phyloP scores from a whole-genome alignment of 2,329 filamentous ascomycete genomes.

The Apiospora arundinis region DNA sequence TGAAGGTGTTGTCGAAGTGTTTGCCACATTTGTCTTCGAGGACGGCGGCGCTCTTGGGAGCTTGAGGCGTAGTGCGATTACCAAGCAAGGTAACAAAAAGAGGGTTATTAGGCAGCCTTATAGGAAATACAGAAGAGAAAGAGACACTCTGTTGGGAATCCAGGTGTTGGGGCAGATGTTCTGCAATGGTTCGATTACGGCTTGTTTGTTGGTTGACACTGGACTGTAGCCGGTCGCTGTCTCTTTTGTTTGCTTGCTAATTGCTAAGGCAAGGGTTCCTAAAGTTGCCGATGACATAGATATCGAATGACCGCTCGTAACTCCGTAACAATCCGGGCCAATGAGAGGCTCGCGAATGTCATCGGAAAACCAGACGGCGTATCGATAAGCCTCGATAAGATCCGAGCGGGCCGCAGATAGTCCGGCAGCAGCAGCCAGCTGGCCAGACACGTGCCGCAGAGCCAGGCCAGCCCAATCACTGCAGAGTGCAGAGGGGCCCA shows the following conservation, averaged over 20 bases:
- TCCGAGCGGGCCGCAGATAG: neutral
- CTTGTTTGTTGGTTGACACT: conserved; percentile 17
- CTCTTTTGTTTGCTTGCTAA: conserved; percentile 15
- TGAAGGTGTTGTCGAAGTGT: neutral
- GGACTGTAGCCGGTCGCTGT: neutral
- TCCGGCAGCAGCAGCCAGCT: neutral
- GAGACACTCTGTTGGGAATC: conserved; percentile 1
- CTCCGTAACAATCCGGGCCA: neutral
- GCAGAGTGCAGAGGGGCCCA: neutral
- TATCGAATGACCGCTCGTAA: conserved; percentile 6
- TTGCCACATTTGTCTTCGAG: neutral
- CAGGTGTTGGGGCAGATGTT: conserved; percentile 14
- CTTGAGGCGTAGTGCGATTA: neutral
- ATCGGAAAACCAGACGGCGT: neutral
- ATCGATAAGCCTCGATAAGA: neutral
- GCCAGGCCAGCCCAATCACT: conserved; percentile 19
- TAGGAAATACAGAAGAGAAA: neutral
- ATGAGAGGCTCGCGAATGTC: conserved; percentile 6
- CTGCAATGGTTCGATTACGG: conserved; percentile 14
- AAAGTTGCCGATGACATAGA: conserved; percentile 21
- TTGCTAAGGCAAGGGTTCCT: conserved; percentile 13
- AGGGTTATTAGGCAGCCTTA: neutral
- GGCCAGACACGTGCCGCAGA: neutral
- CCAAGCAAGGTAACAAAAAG: neutral
- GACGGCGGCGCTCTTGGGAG: neutral